Conservation (phyloP, 2,329 filamentous ascomycete species). For the Calonectria multiphialidica region DNA sequence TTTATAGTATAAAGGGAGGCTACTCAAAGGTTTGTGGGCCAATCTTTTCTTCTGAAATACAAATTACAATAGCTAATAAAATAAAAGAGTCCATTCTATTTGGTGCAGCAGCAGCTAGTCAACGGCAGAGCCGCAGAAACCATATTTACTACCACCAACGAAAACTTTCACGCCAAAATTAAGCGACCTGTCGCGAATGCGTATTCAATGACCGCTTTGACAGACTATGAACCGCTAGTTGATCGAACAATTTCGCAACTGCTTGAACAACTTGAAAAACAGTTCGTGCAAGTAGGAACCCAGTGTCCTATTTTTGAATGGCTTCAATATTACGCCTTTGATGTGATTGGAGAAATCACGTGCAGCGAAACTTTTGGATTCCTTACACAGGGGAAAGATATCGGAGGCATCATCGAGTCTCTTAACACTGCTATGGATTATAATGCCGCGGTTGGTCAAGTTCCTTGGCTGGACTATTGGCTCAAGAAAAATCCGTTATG, state of each 20-base stretch:
- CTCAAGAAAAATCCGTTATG: conserved; percentile 37
- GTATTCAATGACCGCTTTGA: conserved; percentile 35
- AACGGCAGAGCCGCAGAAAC: conserved; percentile 37
- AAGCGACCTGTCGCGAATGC: conserved; percentile 38
- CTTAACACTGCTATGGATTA: conserved; percentile 32
- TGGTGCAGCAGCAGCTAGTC: conserved; percentile 11
- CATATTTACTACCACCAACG: conserved; percentile 38
- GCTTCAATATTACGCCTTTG: conserved; percentile 37
- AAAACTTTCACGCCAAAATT: conserved; percentile 35
- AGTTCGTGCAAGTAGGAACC: conserved; percentile 16
- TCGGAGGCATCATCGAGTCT: conserved; percentile 28
- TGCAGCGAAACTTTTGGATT: conserved; percentile 33
- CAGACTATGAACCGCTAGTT: conserved; percentile 36
- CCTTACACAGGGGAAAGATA: conserved; percentile 27
- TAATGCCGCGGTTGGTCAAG: conserved; percentile 34
- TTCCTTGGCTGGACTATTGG: conserved; percentile 39
- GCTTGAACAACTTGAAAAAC: conserved; percentile 24
- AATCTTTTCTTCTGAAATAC: background rate
- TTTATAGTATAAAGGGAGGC: conserved; percentile 34
- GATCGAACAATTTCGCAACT: conserved; percentile 34
- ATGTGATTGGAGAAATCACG: conserved; percentile 35
- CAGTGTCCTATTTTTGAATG: conserved; percentile 38
- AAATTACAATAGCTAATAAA: too few species aligned
- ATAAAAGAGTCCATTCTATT: conserved; percentile 2
- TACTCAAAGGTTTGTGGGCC: conserved; percentile 17